Conservation (phyloP, 108 stramenopile species). For the Skeletonema potamos region DNA sequence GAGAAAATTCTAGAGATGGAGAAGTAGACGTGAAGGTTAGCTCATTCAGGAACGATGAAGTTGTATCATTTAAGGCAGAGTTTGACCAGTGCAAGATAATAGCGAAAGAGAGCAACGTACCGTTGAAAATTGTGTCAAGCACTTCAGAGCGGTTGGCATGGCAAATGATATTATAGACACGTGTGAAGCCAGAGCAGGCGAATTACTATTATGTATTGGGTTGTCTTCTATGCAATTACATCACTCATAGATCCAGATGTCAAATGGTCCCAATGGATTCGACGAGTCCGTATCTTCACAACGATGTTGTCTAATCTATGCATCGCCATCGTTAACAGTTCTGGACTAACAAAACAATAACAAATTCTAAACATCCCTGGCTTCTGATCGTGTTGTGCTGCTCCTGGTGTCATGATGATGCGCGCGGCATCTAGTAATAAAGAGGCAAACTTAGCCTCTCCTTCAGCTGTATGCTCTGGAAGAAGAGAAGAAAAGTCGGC, state of each 20-base stretch:
- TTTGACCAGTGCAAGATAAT: constrained; percentile 88
- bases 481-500: constrained; percentile 84
- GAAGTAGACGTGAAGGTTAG: constrained; percentile 79
- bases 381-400: constrained; percentile 61
- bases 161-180: neutral
- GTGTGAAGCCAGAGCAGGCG: neutral
- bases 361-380: constrained; percentile 92
- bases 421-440: constrained; percentile 67
- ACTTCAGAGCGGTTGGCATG: constrained; percentile 46
- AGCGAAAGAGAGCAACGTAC: constrained; percentile 56
- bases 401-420: constrained; percentile 86
- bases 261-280: constrained; percentile 76
- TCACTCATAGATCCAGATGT: constrained; percentile 54
- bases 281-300: constrained; percentile 53
- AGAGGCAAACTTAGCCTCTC: constrained; percentile 64
- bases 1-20: constrained; percentile 47
- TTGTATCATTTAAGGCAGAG: constrained; percentile 85
- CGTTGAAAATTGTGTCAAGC: constrained; percentile 62
- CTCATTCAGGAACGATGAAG: constrained; percentile 50
- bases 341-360: constrained; percentile 76
- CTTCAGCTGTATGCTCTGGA: constrained; percentile 68
- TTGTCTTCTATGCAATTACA: constrained; percentile 24
- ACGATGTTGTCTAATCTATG: constrained; percentile 74
- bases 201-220: neutral
- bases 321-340: constrained; percentile 78